Base-by-base conservation (phyloP, 371 early-diverging fungal species). In the Gilbertella persicaria region DNA sequence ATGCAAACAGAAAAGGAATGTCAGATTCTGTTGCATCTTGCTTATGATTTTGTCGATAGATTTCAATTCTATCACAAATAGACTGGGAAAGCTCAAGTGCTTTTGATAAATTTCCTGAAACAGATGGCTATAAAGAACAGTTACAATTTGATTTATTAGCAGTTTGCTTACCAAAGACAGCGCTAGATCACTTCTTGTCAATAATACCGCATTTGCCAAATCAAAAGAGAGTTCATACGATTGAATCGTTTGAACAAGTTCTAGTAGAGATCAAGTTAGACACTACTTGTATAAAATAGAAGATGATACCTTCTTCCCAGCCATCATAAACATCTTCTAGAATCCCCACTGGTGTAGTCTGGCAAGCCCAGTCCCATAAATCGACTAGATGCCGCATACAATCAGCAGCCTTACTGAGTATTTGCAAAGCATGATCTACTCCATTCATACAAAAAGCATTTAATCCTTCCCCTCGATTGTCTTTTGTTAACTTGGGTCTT, bases 1-100 rank as follows among this genome's bases (percentile, higher is more conserved):
- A 76, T 5, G 76, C 73, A 62, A 76, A 71, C 76, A 76, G 72
- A 50, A 76, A 76, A 10, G 76, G 76, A 42, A 76, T 76, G 45
- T 76, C 67, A 39, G 58, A 61, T 50, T 75, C 71, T 7, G 62
- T 40, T 7, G 30, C 35, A 42, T 60, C 55, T 8, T 55, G 51
- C 28, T 62, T 70, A 35, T 73, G 68, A 36, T 68, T 60, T 40
- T 66, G 52, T 21, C 76, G 58, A 40, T 76, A 66, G 2, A 62
- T 50, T 38, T 76, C 76, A 41, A 76, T 76, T 13, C 76, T 64
- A 45, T 76, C 76, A 50, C 76, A 76, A 40, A 76, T 68, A 16
- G 37, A 64, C 30, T 76, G 76, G 14, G 73, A 73, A 19, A 76
- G 45, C 30, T 72, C 64, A 1, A 76, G 45, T 39, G 76, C 76